These are phyloP conservation scores for Phytophthora quininea DNA, from an alignment of 352 stramenopile genomes.

Conservation along the genomic window DNA sequence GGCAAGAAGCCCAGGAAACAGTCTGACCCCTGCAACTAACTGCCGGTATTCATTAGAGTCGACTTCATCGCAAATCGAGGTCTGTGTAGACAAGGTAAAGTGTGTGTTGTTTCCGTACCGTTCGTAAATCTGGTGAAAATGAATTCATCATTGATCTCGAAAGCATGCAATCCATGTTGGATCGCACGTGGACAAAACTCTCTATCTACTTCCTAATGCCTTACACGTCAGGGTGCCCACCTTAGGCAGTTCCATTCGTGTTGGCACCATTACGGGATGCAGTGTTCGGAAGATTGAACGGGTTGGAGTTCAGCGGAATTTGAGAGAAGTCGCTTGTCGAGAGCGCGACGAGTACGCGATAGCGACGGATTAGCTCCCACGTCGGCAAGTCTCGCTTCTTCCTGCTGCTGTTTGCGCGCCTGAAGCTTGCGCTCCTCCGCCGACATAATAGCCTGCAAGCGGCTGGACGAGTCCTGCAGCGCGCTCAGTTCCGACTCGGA, in stretches of 20 bases:
- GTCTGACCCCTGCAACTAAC: slow-evolving; percentile 30
- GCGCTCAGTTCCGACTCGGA: slow-evolving; percentile 71
- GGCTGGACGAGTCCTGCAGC: slow-evolving; percentile 65
- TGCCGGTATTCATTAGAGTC: no score
- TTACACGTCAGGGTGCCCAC: slow-evolving; percentile 21
- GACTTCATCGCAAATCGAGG: background rate
- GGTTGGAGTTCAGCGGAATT: slow-evolving; percentile 28
- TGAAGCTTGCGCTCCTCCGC: slow-evolving; percentile 48
- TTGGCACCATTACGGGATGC: slow-evolving; percentile 15
- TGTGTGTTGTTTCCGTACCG: slow-evolving; percentile 1
- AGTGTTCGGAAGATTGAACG: slow-evolving; percentile 19
- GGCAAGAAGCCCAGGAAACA: slow-evolving; percentile 62
- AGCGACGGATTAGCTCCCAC: slow-evolving; percentile 47
- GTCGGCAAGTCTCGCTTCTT: slow-evolving; percentile 32
- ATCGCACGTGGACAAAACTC: slow-evolving; percentile 1
- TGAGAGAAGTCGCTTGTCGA: slow-evolving; percentile 68
- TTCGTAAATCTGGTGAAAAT: background rate
- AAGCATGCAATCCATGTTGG: background rate
- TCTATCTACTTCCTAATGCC: slow-evolving; percentile 16
- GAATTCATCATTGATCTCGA: background rate
- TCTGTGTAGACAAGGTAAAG: background rate
- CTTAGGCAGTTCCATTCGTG: slow-evolving; percentile 14
- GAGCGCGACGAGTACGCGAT: slow-evolving; percentile 55
- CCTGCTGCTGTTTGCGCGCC: slow-evolving; percentile 37
- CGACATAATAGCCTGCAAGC: slow-evolving; percentile 67